Evolutionary conservation across 2,329 filamentous ascomycete species (phyloP).

Genomic region (Diaporthe citrichinensis): DNA sequence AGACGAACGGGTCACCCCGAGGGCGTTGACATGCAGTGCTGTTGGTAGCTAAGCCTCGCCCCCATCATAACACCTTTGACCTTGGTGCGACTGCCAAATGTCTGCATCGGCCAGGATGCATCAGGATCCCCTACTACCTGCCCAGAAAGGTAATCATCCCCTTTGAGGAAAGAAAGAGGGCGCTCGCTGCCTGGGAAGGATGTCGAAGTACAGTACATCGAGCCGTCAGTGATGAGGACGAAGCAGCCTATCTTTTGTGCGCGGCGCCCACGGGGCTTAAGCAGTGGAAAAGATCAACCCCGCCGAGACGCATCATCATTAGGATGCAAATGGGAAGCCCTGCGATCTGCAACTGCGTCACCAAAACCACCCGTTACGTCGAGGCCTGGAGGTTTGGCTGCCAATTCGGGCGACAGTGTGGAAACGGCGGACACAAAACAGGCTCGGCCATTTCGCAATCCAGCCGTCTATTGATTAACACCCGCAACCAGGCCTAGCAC

Average conservation of each 20-base stretch:
- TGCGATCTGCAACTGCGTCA: constrained; percentile 23
- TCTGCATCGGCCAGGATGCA: constrained; percentile 29
- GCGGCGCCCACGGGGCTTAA: not conserved
- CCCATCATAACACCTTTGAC: constrained; percentile 8
- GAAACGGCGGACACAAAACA: constrained; percentile 15
- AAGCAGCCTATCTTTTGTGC: not conserved
- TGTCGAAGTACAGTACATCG: constrained; percentile 9
- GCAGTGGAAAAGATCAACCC: not conserved
- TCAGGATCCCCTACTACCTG: constrained; percentile 30
- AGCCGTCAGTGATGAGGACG: constrained; percentile 3
- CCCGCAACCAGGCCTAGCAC: not conserved
- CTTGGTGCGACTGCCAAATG: constrained; percentile 23
- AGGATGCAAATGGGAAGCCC: constrained; percentile 2
- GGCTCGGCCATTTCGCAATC: not conserved
- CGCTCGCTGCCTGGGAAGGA: constrained; percentile 19
- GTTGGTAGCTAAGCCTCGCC: constrained; percentile 33
- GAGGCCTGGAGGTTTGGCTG: not conserved
- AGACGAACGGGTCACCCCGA: constrained; percentile 34
- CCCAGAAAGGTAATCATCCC: constrained; percentile 32
- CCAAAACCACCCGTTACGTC: not conserved
- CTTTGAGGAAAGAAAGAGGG: constrained; percentile 3
- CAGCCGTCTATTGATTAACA: not conserved
- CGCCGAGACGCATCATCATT: constrained; percentile 13
- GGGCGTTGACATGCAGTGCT: constrained; percentile 17
- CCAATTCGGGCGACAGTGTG: constrained; percentile 7